Evolutionary conservation across 2,329 filamentous ascomycete genomes (phyloP).

Genomic region (Atkinsonella hypoxylon): DNA sequence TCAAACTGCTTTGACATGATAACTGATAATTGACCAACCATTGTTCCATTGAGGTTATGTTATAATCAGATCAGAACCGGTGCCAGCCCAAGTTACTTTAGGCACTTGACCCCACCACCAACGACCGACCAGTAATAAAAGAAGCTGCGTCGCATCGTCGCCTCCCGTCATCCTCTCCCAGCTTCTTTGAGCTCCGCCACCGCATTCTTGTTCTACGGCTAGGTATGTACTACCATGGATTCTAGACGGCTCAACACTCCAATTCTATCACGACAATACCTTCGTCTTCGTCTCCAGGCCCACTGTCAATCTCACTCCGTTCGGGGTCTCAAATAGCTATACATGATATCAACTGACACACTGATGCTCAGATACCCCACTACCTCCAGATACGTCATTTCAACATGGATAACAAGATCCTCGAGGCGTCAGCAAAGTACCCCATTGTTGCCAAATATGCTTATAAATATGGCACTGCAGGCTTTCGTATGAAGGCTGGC

Average conservation of each 20-base stretch:
- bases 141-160: background rate
- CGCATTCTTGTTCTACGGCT: background rate
- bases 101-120: background rate
- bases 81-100: no score
- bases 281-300: background rate
- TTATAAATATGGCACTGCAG: slow-evolving; percentile 56
- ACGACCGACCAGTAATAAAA: background rate
- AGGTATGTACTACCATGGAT: background rate
- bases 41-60: no score
- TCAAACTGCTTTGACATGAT: no score
- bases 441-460: slow-evolving; percentile 41
- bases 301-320: background rate
- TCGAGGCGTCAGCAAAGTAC: slow-evolving; percentile 50
- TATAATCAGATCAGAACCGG: no score
- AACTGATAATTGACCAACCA: no score
- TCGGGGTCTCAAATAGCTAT: no score
- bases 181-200: background rate
- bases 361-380: background rate
- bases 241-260: background rate
- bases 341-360: background rate
- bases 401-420: slow-evolving; percentile 43
- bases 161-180: background rate
- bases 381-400: slow-evolving; percentile 1
- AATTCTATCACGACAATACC: background rate
- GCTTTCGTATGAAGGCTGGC: slow-evolving; percentile 60